A percentile compares a stretch with the other conserved stretches of the same genome.
Evolutionary conservation across 208 protist genomes (phyloP).

Genomic region (Leptomonas pyrrhocoris): DNA sequence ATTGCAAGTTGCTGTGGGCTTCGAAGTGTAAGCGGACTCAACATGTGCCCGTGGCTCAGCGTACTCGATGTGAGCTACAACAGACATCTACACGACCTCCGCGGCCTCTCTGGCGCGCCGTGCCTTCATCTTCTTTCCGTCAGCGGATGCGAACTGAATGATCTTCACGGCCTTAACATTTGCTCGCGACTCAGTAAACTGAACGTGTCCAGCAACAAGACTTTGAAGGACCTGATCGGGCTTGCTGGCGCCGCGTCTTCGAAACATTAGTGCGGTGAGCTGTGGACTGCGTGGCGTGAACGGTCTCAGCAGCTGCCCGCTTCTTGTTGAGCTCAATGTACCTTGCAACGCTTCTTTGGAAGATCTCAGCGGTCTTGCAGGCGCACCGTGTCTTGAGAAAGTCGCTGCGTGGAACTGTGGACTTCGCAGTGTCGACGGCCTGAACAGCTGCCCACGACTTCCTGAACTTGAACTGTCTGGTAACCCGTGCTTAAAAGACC

Average conservation of each 20-base stretch:
- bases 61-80: conserved; percentile 15
- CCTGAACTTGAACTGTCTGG: not conserved
- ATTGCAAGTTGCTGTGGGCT: not conserved
- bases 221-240: not conserved
- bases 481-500: not conserved
- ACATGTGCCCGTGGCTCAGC: not conserved
- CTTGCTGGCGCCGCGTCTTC: not conserved
- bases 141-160: conserved; percentile 1
- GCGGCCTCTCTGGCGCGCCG: conserved; percentile 6
- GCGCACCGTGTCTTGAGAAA: conserved; percentile 7
- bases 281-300: not conserved
- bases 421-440: not conserved
- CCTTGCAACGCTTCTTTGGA: not conserved
- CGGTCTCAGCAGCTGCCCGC: conserved; percentile 1
- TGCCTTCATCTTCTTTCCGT: not conserved
- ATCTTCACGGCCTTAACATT: conserved; percentile 1
- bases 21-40: not conserved
- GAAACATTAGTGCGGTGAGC: not conserved
- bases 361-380: not conserved
- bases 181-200: not conserved
- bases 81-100: not conserved
- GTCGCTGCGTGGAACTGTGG: conserved; percentile 4
- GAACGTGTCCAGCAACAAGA: conserved; percentile 4
- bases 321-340: not conserved
- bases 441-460: conserved; percentile 1